A percentile compares a stretch with the other conserved stretches of the same genome.
Evolutionary conservation across 352 stramenopile species (phyloP).

Genomic region (Peronospora tabacina): DNA sequence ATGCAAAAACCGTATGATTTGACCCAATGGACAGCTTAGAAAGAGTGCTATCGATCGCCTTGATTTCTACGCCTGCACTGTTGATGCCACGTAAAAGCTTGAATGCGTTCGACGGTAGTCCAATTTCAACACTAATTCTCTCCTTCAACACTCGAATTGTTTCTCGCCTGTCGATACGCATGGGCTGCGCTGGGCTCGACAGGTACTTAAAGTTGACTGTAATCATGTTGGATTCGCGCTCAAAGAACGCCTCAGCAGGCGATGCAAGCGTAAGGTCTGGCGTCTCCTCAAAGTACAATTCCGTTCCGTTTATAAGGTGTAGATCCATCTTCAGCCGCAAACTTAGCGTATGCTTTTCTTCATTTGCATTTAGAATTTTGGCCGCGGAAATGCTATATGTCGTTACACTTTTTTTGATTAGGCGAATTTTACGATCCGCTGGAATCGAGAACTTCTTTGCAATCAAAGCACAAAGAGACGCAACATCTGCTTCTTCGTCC

Average conservation of each 20-base stretch:
- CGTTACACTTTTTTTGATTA: slow-evolving; percentile 62
- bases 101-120: slow-evolving; percentile 44
- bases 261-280: slow-evolving; percentile 38
- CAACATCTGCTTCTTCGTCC: slow-evolving; percentile 51
- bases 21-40: slow-evolving; percentile 67
- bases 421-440: slow-evolving; percentile 33
- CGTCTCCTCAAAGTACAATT: slow-evolving; percentile 72
- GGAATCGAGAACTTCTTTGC: slow-evolving; percentile 47
- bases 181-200: slow-evolving; percentile 31
- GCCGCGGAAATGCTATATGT: slow-evolving; percentile 57
- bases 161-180: slow-evolving; percentile 70
- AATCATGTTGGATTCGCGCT: slow-evolving; percentile 75
- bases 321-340: slow-evolving; percentile 53
- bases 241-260: slow-evolving; percentile 54
- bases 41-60: slow-evolving; percentile 66
- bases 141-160: slow-evolving; percentile 54
- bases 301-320: slow-evolving; percentile 55
- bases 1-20: slow-evolving; percentile 56
- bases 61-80: slow-evolving; percentile 68
- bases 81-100: slow-evolving; percentile 73
- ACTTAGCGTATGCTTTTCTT: slow-evolving; percentile 34
- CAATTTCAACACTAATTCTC: slow-evolving; percentile 42
- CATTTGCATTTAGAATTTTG: slow-evolving; percentile 56
- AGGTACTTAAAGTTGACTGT: slow-evolving; percentile 66
- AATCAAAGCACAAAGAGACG: slow-evolving; percentile 39